A percentile compares a stretch with the other conserved stretches of the same genome.
phyloP scores from a whole-genome alignment of 1,139 yeast genomes.

The Candida labiduridarum region DNA sequence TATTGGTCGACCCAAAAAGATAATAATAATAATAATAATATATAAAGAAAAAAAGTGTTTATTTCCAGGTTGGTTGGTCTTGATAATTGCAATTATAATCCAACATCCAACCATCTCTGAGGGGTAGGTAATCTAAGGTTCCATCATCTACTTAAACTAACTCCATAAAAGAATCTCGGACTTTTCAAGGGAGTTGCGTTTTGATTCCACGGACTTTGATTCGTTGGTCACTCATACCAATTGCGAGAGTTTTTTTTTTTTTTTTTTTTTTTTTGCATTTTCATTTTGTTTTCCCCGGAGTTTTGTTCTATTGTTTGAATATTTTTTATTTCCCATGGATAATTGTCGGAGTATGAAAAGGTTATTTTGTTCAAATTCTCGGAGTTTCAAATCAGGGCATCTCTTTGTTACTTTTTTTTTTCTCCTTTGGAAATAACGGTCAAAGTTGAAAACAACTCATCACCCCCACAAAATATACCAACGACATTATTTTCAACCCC shows the following conservation, averaged over 20 bases:
- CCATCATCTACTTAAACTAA: no score
- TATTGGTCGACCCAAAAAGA: no score
- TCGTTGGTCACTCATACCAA: not conserved
- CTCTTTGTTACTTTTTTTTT: not conserved
- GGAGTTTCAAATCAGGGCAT: not conserved
- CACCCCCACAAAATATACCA: conserved; percentile 1
- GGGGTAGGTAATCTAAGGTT: no score
- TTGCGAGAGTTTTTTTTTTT: not conserved
- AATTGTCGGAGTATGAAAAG: not conserved
- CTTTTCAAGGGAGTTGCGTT: not conserved
- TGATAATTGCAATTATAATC: no score
- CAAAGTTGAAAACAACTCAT: not conserved
- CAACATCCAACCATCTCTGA: no score
- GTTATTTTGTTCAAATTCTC: not conserved
- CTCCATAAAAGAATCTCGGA: no score
- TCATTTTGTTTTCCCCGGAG: conserved; percentile 1
- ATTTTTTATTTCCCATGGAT: not conserved
- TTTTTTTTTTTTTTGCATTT: not conserved
- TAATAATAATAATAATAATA: no score
- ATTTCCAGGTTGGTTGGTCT: no score
- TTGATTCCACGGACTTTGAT: not conserved
- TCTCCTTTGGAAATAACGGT: not conserved
- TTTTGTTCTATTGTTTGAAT: not conserved
- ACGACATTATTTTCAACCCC: not conserved
- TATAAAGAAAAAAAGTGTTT: no score